Evolutionary conservation across 2,329 filamentous ascomycete species (phyloP).

Genomic region (Huntiella decipiens): DNA sequence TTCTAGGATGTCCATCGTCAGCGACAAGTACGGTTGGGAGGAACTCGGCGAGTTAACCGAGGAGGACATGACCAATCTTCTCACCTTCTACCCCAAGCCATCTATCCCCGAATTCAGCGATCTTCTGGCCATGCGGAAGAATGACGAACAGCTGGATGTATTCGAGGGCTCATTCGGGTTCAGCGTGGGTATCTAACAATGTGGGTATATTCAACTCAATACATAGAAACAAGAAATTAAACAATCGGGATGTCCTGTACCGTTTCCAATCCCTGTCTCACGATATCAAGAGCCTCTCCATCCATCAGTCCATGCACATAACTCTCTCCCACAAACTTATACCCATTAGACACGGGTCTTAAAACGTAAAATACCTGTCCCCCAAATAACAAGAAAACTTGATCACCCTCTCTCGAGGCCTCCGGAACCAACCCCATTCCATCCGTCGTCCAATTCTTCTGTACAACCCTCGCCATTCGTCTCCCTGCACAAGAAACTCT

Average conservation of each 20-base stretch:
- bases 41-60: conserved; percentile 70
- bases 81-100: conserved; percentile 48
- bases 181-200: conserved; percentile 25
- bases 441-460: conserved; percentile 12
- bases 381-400: conserved; percentile 13
- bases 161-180: conserved; percentile 43
- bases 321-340: conserved; percentile 14
- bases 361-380: conserved; percentile 14
- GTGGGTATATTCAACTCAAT: background rate
- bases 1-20: conserved; percentile 73
- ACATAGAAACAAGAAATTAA: background rate
- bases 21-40: conserved; percentile 68
- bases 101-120: conserved; percentile 37
- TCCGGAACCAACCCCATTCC: conserved; percentile 12
- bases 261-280: conserved; percentile 10
- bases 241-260: conserved; percentile 11
- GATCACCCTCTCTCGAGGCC: conserved; percentile 12
- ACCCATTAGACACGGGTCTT: conserved; percentile 11
- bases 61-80: conserved; percentile 65
- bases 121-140: conserved; percentile 33
- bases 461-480: conserved; percentile 11
- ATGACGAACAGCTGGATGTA: conserved; percentile 28
- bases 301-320: conserved; percentile 16
- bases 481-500: conserved; percentile 11
- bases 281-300: conserved; percentile 14